These are phyloP conservation scores for Globisporangium recalcitrans DNA, from an alignment of 352 stramenopile species.

Conservation along the genomic window DNA sequence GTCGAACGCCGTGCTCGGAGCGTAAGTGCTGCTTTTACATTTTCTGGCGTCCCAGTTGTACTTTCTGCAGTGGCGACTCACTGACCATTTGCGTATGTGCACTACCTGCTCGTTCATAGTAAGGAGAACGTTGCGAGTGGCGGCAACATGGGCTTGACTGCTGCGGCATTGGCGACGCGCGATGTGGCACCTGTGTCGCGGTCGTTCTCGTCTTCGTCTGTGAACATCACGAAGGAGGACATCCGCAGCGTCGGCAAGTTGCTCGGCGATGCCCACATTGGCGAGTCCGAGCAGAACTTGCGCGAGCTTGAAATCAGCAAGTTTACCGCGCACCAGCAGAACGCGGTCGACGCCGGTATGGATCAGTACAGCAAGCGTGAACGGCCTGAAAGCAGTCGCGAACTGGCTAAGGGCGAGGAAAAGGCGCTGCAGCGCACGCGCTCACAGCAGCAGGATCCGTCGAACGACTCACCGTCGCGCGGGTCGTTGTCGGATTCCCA, in stretches of 20 bases:
- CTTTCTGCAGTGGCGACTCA: background rate
- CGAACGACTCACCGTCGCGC: constrained; percentile 10
- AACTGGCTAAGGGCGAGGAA: constrained; percentile 48
- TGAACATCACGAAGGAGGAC: constrained; percentile 78
- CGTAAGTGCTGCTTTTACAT: constrained; percentile 7
- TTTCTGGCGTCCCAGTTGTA: background rate
- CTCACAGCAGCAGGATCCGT: constrained; percentile 25
- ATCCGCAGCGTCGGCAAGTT: constrained; percentile 61
- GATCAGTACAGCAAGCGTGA: constrained; percentile 55
- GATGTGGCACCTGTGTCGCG: constrained; percentile 27
- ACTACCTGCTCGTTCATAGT: constrained; percentile 15
- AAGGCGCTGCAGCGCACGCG: constrained; percentile 64
- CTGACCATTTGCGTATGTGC: background rate
- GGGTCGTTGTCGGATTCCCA: constrained; percentile 22
- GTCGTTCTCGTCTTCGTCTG: constrained; percentile 63
- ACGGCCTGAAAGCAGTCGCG: constrained; percentile 58
- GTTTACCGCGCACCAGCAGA: constrained; percentile 27
- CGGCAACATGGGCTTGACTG: constrained; percentile 22
- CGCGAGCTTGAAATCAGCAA: constrained; percentile 76
- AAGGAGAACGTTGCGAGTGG: constrained; percentile 37
- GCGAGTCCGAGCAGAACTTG: constrained; percentile 72
- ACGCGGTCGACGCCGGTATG: constrained; percentile 28
- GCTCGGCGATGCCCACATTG: constrained; percentile 75
- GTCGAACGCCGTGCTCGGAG: constrained; percentile 55
- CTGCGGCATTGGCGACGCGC: constrained; percentile 27